Base-by-base conservation (phyloP, 2,329 filamentous ascomycete genomes). In the Penicillium occitanis region DNA sequence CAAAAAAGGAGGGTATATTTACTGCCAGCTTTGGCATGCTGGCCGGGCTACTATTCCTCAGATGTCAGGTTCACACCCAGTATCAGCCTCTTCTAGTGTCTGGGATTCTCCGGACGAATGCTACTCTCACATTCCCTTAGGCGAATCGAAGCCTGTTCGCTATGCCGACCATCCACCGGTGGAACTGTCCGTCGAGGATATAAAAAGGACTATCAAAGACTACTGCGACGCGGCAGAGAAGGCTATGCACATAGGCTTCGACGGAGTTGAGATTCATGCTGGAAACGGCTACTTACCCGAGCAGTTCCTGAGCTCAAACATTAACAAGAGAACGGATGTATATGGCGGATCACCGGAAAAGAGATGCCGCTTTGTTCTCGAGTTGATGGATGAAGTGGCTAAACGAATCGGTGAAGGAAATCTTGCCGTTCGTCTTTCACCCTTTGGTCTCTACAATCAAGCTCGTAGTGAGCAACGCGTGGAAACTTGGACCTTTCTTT, bases 181-280 rank as follows among this genome's bases (percentile, higher is more conserved):
- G 66, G 81, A 75, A 66, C 66, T 84, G 70, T 82, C 79, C 0
- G 74, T 80, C 28, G 77, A 79, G 0, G 82, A 83, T 63, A 82
- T 84, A 68, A 73, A 79, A 64, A 69, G 71, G 40, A 81, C 79
- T 2, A 80, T 82, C 37, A 68, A 70, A 0, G 81, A 83, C 68
- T 84, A 81, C 69, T 81, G 78, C 63, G 66, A 68, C 2, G 81
- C 81, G 0, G 82, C 82, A 1, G 75, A 76, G 68, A 83, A 74
- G 70, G 86, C 86, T 0, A 79, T 88, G 30, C 81, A 83, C 55
- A 82, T 80, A 62, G 86, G 86, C 0, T 87, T 85, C 51, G 83
- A 85, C 67, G 83, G 83, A 1, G 79, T 85, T 2, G 83, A 85
- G 68, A 72, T 85, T 14, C 83, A 85, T 67, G 75, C 73, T 2